A percentile compares a stretch with the other conserved stretches of the same genome.
These are phyloP conservation scores for Debaryomyces sp. DNA, from an alignment of 1,139 yeast genomes.

Conservation along the genomic window DNA sequence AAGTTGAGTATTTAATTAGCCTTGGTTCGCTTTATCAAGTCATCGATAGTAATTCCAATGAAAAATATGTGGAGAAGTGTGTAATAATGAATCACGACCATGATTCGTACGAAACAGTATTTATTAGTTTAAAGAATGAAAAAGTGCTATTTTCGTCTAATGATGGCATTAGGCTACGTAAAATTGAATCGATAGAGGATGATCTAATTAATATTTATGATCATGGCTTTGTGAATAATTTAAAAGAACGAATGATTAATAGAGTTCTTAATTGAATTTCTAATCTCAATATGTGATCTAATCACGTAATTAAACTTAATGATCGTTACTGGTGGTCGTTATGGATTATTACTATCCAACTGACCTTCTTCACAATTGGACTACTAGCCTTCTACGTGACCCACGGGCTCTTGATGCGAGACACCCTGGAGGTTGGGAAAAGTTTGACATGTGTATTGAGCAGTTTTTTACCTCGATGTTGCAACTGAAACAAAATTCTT, in stretches of 20 bases:
- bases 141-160: slow-evolving; percentile 20
- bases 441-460: too few species aligned
- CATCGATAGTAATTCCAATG: slow-evolving; percentile 11
- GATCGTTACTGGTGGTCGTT: too few species aligned
- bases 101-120: slow-evolving; percentile 18
- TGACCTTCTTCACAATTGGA: too few species aligned
- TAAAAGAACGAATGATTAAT: slow-evolving; percentile 31
- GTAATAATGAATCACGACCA: slow-evolving; percentile 13
- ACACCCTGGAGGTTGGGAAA: too few species aligned
- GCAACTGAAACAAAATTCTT: too few species aligned
- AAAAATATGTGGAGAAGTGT: slow-evolving; percentile 18
- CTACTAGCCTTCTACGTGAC: too few species aligned
- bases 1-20: slow-evolving; percentile 59
- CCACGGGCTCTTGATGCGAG: too few species aligned
- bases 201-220: slow-evolving; percentile 71
- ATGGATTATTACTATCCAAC: too few species aligned
- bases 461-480: too few species aligned
- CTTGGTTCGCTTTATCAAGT: slow-evolving; percentile 34
- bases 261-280: not conserved
- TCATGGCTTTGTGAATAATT: slow-evolving; percentile 56
- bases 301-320: too few species aligned
- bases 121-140: slow-evolving; percentile 32
- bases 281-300: too few species aligned
- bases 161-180: slow-evolving; percentile 21
- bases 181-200: slow-evolving; percentile 38